Conservation (phyloP, 345 rosid species). For the Anastatica hierochuntica region DNA sequence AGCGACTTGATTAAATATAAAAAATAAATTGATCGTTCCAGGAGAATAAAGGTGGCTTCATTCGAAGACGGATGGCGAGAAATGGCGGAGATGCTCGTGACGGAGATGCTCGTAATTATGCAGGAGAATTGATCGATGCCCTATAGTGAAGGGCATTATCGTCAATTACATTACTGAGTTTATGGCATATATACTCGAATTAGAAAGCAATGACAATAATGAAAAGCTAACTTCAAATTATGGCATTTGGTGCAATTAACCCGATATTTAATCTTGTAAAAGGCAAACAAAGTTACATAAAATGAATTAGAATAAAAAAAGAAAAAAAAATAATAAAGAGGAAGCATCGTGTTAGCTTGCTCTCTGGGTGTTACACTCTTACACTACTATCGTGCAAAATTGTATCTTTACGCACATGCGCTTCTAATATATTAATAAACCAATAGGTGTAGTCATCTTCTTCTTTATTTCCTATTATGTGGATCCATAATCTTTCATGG, state of each 20-base stretch:
- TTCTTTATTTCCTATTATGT: slow-evolving; percentile 18
- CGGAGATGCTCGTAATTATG: too few relatives aligned
- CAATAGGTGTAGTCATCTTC: slow-evolving; percentile 1
- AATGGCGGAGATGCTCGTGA: too few relatives aligned
- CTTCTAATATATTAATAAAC: slow-evolving; percentile 3
- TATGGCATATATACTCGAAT: too few relatives aligned
- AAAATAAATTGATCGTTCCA: slow-evolving; percentile 11
- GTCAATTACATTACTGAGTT: too few relatives aligned
- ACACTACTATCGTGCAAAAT: slow-evolving; percentile 25
- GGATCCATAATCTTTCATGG: slow-evolving; percentile 10
- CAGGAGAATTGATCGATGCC: too few relatives aligned
- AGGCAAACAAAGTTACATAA: slow-evolving; percentile 6
- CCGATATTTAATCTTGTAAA: not conserved
- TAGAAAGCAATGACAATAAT: too few relatives aligned
- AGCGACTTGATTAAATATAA: not conserved
- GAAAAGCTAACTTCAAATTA: too few relatives aligned
- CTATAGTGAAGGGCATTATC: too few relatives aligned
- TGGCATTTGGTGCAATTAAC: too few relatives aligned
- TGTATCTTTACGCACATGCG: slow-evolving; percentile 28
- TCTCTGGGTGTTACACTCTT: slow-evolving; percentile 31
- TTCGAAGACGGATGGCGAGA: too few relatives aligned
- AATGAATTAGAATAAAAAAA: not conserved
- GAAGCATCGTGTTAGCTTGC: slow-evolving; percentile 18
- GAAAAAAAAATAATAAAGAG: slow-evolving; percentile 11
- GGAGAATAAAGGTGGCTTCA: slow-evolving; percentile 15